Percentiles rank a stretch among this genome's conserved stretches.
Conservation (phyloP, 305 asterid genomes). For the Coffea humblotiana region DNA sequence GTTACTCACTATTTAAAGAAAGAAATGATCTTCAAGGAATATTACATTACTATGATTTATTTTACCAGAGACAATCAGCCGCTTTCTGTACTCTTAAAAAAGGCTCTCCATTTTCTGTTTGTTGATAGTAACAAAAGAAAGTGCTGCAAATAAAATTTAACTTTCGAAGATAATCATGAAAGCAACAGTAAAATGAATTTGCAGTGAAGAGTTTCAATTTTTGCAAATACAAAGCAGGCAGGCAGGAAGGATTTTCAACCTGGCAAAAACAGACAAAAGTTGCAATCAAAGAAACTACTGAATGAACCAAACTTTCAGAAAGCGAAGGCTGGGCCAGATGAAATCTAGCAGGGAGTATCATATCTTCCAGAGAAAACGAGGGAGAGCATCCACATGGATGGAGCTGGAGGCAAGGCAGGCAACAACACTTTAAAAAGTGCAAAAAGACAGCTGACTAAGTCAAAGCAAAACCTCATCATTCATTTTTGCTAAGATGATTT, state of each 20-base stretch:
- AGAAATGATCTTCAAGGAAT: background rate
- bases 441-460: background rate
- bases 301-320: conserved; percentile 16
- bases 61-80: background rate
- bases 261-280: background rate
- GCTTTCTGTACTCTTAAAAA: background rate
- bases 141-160: too few species aligned
- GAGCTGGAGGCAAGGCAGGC: background rate
- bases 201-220: background rate
- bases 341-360: conserved; percentile 15
- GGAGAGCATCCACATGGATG: background rate
- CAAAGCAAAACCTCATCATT: background rate
- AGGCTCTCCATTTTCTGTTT: background rate
- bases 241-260: background rate
- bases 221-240: too few species aligned
- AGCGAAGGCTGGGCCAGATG: conserved; percentile 16
- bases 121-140: background rate
- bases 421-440: background rate
- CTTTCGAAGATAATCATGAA: background rate
- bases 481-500: background rate
- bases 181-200: background rate
- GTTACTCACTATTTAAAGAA: too few species aligned
- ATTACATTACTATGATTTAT: background rate
- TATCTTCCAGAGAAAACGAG: background rate
- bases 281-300: conserved; percentile 5